These are phyloP conservation scores for Trichoderma lentiforme DNA, from an alignment of 2,329 filamentous ascomycete species.

Conservation along the genomic window DNA sequence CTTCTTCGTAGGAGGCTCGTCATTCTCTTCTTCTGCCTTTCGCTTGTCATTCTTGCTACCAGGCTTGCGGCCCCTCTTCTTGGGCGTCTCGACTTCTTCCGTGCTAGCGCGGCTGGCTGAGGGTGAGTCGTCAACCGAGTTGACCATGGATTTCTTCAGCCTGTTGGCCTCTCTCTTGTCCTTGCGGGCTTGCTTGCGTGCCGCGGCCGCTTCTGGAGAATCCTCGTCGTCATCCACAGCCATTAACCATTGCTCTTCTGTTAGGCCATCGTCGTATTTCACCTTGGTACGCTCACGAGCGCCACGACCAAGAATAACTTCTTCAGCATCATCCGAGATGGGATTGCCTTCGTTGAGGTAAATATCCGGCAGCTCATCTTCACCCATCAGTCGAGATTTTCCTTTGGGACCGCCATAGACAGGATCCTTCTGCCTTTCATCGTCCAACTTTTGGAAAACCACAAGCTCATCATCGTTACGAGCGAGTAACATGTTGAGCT, in stretches of 20 bases:
- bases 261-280: constrained; percentile 94
- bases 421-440: constrained; percentile 63
- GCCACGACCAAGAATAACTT: constrained; percentile 75
- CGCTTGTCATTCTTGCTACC: constrained; percentile 75
- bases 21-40: constrained; percentile 76
- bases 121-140: constrained; percentile 64
- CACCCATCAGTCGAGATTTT: constrained; percentile 76
- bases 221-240: constrained; percentile 97
- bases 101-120: constrained; percentile 76
- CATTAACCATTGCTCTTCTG: constrained; percentile 98
- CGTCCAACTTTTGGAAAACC: constrained; percentile 80
- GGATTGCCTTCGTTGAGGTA: constrained; percentile 86
- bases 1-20: constrained; percentile 75
- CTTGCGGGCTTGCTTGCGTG: constrained; percentile 81
- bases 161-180: constrained; percentile 77
- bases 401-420: constrained; percentile 70
- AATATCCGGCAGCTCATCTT: constrained; percentile 88
- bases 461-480: constrained; percentile 76
- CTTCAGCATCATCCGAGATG: constrained; percentile 73
- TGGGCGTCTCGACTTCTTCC: constrained; percentile 71
- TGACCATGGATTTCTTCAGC: constrained; percentile 51
- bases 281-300: constrained; percentile 93
- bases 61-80: constrained; percentile 83
- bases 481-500: constrained; percentile 91
- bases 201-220: constrained; percentile 85